Conservation (phyloP, 2,329 filamentous ascomycete genomes). For the Pestalotiopsis sp. region DNA sequence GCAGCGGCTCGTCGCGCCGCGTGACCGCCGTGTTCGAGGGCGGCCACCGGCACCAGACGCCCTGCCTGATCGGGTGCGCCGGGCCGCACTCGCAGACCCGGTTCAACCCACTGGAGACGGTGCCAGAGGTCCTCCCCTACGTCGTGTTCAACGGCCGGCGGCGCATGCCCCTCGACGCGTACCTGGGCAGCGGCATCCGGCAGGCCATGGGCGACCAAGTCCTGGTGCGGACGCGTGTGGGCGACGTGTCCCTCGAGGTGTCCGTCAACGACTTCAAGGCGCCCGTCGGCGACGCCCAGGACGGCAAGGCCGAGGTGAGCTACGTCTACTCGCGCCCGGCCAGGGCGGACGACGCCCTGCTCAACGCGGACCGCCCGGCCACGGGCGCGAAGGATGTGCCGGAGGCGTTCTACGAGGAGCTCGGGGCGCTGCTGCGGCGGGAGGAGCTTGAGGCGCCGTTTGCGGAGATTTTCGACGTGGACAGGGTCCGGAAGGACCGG, state of each 20-base stretch:
- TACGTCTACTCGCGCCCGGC: conserved; percentile 12
- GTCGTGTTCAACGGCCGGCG: conserved; percentile 12
- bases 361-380: conserved; percentile 1
- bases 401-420: conserved; percentile 12
- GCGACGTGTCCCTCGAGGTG: conserved; percentile 5
- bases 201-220: not conserved
- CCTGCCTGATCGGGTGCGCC: conserved; percentile 1
- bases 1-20: not conserved
- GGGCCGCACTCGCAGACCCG: conserved; percentile 9
- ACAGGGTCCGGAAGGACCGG: conserved; percentile 4
- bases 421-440: not conserved
- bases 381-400: conserved; percentile 2
- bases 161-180: not conserved
- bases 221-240: not conserved
- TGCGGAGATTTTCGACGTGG: conserved; percentile 6
- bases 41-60: not conserved
- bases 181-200: not conserved
- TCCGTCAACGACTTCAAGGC: conserved; percentile 5
- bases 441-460: not conserved
- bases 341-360: conserved; percentile 4
- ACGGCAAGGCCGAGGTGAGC: not conserved
- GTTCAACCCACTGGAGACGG: not conserved
- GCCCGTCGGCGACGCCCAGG: not conserved
- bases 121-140: conserved; percentile 6
- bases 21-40: not conserved